Base-by-base conservation (phyloP, 306 rosid species). In the Medicago truncatula region DNA sequence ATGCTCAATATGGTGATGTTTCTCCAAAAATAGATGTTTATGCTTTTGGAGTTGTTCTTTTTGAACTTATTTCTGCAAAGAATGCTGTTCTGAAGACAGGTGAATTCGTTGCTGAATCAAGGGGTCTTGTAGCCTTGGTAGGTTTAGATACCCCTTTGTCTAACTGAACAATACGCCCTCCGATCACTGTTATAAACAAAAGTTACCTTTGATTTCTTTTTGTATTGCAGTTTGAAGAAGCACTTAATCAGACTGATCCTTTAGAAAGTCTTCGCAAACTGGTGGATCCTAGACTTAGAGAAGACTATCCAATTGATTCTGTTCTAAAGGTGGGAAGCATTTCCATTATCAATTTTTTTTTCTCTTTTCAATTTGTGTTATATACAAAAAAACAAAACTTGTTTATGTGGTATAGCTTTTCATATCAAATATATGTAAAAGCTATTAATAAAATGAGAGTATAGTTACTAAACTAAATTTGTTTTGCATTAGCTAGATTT, bases 11-110 rank as follows among this genome's bases (percentile, higher is more conserved):
- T 16, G 97, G 98, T 13, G 97, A 89, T 3, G 83, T 89, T 73
- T 89, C 98, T 77, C 91, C 98, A 10, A 93, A 93, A 78, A 81
- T 93, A 53, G 98, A 93, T 39, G 98, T 89, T 4, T 91, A 85
- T 73, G 85, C 85, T 21, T 82, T 82, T 77, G 85, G 85, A 56
- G 85, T 82, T 47, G 85, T 82, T 23, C 75, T 82, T 23, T 82
- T n/a, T 66, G 85, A 82, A 72, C 79, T 76, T 3, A 82, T 82
- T 46, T 82, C 98, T 68, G 95, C 97, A 57, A 91, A 90, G 87
- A 91, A 86, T 84, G 98, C 98, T 57, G 79, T 93, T 36, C 67
- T 91, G 6, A 86, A 67, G 76, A 73, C 74, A 38, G 85, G 83
- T 61, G 85, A 75, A 79, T 67, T 80, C 0, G 78, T 75, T 60